phyloP scores from a whole-genome alignment of 2,329 filamentous ascomycete species.

The Penicillium sp. region DNA sequence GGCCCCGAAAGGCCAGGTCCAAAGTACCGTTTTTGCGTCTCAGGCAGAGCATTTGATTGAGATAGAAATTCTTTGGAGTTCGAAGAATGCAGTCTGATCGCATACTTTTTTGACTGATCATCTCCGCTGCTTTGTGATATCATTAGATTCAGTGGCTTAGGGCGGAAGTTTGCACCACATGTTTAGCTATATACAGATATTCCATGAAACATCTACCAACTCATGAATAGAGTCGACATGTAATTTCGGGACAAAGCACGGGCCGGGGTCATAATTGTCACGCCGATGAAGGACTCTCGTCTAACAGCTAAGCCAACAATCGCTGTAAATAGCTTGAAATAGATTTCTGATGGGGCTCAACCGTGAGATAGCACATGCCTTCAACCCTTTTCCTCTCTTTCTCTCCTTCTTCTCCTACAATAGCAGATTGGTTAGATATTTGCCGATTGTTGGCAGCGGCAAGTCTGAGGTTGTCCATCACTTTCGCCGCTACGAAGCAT shows the following conservation, averaged over 20 bases:
- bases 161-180: neutral
- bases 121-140: neutral
- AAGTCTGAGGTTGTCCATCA: slow-evolving; percentile 1
- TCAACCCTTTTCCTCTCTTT: neutral
- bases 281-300: neutral
- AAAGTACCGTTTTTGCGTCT: slow-evolving; percentile 41
- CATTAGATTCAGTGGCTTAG: neutral
- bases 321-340: neutral
- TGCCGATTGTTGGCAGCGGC: neutral
- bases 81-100: slow-evolving; percentile 11
- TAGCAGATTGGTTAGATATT: neutral
- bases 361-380: neutral
- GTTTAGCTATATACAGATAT: neutral
- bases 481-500: slow-evolving; percentile 7
- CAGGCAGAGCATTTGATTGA: slow-evolving; percentile 38
- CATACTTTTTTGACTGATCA: neutral
- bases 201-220: neutral
- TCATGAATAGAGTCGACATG: neutral
- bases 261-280: neutral
- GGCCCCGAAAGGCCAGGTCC: slow-evolving; percentile 39
- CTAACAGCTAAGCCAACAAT: neutral
- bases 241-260: neutral
- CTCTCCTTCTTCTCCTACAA: neutral
- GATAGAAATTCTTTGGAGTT: slow-evolving; percentile 40
- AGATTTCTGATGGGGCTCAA: neutral